A percentile compares a stretch with the other conserved stretches of the same genome.
Conservation (phyloP, 2,329 filamentous ascomycete species). For the Diaporthe sp. region DNA sequence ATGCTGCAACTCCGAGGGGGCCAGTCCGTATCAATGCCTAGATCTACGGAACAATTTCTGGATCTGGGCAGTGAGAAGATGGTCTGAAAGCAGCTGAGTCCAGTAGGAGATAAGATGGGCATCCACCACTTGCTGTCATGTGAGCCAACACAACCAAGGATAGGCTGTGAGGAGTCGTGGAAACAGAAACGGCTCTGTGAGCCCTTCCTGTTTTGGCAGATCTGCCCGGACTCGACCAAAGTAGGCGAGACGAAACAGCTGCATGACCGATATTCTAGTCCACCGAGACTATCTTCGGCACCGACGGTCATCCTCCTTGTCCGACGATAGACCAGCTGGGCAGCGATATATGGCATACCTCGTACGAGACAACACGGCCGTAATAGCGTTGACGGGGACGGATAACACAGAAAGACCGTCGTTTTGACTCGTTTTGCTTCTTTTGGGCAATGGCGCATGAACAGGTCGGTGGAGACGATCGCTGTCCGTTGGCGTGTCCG, state of each 20-base stretch:
- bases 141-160: neutral
- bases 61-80: constrained; percentile 10
- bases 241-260: constrained; percentile 11
- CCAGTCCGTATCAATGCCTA: neutral
- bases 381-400: neutral
- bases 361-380: constrained; percentile 11
- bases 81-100: neutral
- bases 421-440: constrained; percentile 28
- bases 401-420: neutral
- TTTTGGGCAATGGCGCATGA: constrained; percentile 25
- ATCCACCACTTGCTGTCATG: neutral
- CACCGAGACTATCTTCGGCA: constrained; percentile 39
- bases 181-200: constrained; percentile 15
- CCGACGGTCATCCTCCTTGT: constrained; percentile 34
- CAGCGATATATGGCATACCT: neutral
- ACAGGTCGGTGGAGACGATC: neutral
- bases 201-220: constrained; percentile 17
- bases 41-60: neutral
- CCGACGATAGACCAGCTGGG: constrained; percentile 18
- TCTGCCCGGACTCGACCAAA: neutral
- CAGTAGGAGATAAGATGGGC: constrained; percentile 20
- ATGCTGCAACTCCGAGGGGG: constrained; percentile 14
- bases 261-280: constrained; percentile 25
- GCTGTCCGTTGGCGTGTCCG: constrained; percentile 32
- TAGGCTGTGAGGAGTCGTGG: neutral